These are phyloP conservation scores for Boehmeria nivea DNA, from an alignment of 306 rosid genomes.

Conservation along the genomic window DNA sequence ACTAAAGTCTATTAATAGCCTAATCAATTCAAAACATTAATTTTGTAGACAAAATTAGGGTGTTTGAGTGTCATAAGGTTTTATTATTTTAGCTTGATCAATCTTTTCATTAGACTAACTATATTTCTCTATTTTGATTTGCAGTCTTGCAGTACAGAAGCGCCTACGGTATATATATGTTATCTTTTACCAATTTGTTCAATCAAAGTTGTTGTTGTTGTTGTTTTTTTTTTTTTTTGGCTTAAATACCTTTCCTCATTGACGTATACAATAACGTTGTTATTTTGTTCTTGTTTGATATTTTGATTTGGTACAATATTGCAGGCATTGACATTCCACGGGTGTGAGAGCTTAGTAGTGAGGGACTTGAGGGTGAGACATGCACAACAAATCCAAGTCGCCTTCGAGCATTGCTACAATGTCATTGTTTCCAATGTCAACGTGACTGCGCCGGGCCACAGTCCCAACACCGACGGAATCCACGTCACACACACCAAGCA, in stretches of 20 bases:
- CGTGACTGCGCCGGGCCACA: constrained; percentile 47
- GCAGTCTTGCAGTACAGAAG: too few relatives aligned
- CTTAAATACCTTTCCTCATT: too few relatives aligned
- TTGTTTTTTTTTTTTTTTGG: too few relatives aligned
- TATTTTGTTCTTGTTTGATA: not conserved
- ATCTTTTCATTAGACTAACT: too few relatives aligned
- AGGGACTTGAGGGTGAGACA: constrained; percentile 36
- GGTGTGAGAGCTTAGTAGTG: constrained; percentile 39
- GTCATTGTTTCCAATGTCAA: constrained; percentile 38
- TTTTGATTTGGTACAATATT: not conserved
- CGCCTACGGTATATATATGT: not conserved
- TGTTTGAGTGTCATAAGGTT: too few relatives aligned
- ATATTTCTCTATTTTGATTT: too few relatives aligned
- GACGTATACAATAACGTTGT: not conserved
- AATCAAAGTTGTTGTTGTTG: too few relatives aligned
- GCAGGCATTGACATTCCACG: constrained; percentile 63
- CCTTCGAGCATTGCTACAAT: constrained; percentile 33
- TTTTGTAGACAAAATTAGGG: too few relatives aligned
- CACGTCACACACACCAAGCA: constrained; percentile 46
- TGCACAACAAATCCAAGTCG: constrained; percentile 56
- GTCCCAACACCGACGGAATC: constrained; percentile 86
- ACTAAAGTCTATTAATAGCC: too few relatives aligned
- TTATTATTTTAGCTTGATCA: too few relatives aligned
- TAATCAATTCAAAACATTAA: too few relatives aligned
- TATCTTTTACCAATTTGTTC: not conserved